Evolutionary conservation across 2,329 filamentous ascomycete genomes (phyloP).

Genomic region (Colletotrichum limetticola): DNA sequence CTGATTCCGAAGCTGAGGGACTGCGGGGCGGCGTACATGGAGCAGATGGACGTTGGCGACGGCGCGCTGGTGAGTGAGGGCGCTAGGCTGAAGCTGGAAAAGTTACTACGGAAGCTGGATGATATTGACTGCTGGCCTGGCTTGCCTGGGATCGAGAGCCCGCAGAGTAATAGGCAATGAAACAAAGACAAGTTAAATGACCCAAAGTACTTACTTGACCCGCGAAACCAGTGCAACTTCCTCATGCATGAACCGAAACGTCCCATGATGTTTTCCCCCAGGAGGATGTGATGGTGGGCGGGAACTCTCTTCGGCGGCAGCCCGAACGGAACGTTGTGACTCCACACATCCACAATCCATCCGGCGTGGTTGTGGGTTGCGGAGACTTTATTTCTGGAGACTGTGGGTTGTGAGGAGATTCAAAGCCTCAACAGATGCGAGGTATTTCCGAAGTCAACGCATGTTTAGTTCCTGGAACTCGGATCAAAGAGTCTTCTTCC

Average conservation of each 20-base stretch:
- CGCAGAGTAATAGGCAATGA: slow-evolving; percentile 10
- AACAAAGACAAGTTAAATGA: background rate
- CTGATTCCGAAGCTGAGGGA: slow-evolving; percentile 50
- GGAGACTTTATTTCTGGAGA: slow-evolving; percentile 14
- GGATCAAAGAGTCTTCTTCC: background rate
- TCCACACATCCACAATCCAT: slow-evolving; percentile 22
- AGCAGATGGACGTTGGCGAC: slow-evolving; percentile 34
- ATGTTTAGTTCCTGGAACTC: background rate
- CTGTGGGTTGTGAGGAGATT: slow-evolving; percentile 15
- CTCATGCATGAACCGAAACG: background rate
- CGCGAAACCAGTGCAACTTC: background rate
- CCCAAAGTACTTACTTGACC: background rate
- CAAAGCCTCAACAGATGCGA: slow-evolving; percentile 12
- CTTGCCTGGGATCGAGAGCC: slow-evolving; percentile 7
- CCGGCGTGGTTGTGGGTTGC: background rate
- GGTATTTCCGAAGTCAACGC: slow-evolving; percentile 22
- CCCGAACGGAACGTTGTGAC: slow-evolving; percentile 7
- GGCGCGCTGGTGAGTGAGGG: slow-evolving; percentile 29
- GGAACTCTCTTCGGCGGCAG: background rate
- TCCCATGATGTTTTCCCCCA: background rate
- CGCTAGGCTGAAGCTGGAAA: slow-evolving; percentile 40
- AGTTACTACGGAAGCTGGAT: slow-evolving; percentile 43
- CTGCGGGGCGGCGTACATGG: slow-evolving; percentile 47
- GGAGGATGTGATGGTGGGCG: background rate
- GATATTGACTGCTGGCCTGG: slow-evolving; percentile 46